Conservation (phyloP, 352 stramenopile species). For the Phytophthora colocasiae region DNA sequence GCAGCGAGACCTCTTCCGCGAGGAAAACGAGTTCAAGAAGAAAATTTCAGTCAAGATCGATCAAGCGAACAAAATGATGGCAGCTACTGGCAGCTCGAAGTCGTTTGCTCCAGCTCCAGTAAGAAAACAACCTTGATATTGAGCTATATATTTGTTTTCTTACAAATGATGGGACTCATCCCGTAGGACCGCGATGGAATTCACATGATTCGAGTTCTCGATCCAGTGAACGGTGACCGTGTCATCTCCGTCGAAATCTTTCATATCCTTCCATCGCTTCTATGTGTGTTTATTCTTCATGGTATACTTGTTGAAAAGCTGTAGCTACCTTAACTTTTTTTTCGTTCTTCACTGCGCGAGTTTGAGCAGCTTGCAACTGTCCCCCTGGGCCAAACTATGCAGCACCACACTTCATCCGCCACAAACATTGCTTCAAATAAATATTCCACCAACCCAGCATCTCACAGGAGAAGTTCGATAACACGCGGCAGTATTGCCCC, state of each 20-base stretch:
- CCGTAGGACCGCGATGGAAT: conserved; percentile 65
- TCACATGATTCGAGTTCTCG: conserved; percentile 72
- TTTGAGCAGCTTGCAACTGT: conserved; percentile 75
- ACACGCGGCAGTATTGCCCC: conserved; percentile 12
- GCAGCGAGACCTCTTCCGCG: conserved; percentile 61
- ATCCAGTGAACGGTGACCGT: conserved; percentile 48
- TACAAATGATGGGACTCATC: not conserved
- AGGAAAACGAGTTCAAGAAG: conserved; percentile 75
- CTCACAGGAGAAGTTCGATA: conserved; percentile 3
- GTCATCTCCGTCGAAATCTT: conserved; percentile 77
- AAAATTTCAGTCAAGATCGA: conserved; percentile 83
- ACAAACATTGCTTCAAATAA: conserved; percentile 7
- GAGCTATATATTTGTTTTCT: not conserved
- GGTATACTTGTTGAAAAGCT: not conserved
- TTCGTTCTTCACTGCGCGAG: conserved; percentile 60
- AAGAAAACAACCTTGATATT: not conserved
- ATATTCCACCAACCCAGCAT: not conserved
- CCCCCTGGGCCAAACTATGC: conserved; percentile 58
- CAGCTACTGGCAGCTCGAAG: conserved; percentile 46
- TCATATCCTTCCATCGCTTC: conserved; percentile 59
- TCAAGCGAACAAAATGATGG: conserved; percentile 83
- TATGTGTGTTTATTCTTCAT: conserved; percentile 1
- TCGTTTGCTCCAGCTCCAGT: conserved; percentile 61
- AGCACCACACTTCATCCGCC: conserved; percentile 12
- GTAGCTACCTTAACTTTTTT: conserved; percentile 52